phyloP scores from a whole-genome alignment of 192 early-diverging fungal species.

The Chytriomyces confervae region DNA sequence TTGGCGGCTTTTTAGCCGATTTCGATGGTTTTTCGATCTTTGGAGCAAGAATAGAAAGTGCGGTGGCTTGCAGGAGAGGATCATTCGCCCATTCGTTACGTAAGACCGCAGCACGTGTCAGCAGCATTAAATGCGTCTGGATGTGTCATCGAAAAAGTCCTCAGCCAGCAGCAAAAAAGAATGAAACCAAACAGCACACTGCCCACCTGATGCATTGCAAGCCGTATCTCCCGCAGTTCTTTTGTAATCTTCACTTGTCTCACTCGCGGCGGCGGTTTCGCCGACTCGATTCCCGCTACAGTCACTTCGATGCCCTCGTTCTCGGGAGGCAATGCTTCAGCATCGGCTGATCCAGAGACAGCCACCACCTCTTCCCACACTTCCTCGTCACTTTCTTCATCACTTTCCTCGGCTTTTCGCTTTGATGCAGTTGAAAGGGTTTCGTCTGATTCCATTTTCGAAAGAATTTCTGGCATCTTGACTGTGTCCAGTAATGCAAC shows the following conservation, averaged over 20 bases:
- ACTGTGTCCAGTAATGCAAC: no score
- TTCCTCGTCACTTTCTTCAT: conserved; percentile 26
- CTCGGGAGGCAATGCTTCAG: neutral
- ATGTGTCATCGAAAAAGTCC: no score
- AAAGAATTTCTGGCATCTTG: no score
- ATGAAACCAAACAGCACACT: no score
- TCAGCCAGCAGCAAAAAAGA: no score
- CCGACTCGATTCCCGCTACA: neutral
- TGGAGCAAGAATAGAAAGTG: conserved; percentile 23
- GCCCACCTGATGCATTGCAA: conserved; percentile 49
- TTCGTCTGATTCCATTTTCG: no score
- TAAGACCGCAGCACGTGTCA: conserved; percentile 58
- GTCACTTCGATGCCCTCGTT: neutral
- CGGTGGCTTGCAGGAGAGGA: conserved; percentile 43
- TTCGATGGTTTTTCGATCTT: neutral
- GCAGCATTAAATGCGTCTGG: conserved; percentile 64
- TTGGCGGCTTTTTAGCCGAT: conserved; percentile 28
- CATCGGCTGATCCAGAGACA: neutral
- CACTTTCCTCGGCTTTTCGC: no score
- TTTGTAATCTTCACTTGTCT: conserved; percentile 45
- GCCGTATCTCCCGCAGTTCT: conserved; percentile 57
- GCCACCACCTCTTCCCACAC: conserved; percentile 42
- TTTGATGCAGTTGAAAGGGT: no score
- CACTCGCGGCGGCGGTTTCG: neutral
- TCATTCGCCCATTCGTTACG: conserved; percentile 67